These are phyloP conservation scores for Polyplosphaeria fusca DNA, from an alignment of 495 filamentous ascomycete genomes.

Conservation along the genomic window DNA sequence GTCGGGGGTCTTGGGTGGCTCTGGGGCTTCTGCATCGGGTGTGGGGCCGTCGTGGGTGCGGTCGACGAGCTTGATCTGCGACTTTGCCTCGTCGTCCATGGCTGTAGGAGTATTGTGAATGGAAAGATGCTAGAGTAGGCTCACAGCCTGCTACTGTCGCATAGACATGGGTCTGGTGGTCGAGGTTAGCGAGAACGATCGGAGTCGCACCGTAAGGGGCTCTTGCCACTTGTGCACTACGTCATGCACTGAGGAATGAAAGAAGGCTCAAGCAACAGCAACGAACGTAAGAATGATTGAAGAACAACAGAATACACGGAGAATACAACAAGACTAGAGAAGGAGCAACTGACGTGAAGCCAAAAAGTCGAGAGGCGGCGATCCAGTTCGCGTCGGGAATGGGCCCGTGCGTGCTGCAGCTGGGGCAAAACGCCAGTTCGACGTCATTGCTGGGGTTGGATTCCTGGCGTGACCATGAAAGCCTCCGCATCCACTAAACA, in stretches of 20 bases:
- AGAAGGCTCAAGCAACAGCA: too few relatives aligned
- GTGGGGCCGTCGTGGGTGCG: slow-evolving; percentile 38
- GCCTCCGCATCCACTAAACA: not conserved
- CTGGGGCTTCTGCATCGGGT: slow-evolving; percentile 18
- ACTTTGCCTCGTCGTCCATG: slow-evolving; percentile 46
- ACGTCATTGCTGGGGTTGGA: slow-evolving; percentile 23
- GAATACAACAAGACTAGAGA: too few relatives aligned
- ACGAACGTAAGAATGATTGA: too few relatives aligned
- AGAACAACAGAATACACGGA: too few relatives aligned
- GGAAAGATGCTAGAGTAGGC: not conserved
- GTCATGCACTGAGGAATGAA: too few relatives aligned
- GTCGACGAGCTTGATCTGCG: slow-evolving; percentile 60
- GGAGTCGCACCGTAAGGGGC: too few relatives aligned
- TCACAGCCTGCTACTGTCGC: not conserved
- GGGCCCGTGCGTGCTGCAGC: slow-evolving; percentile 26
- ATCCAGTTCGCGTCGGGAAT: slow-evolving; percentile 13
- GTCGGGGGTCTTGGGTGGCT: slow-evolving; percentile 23
- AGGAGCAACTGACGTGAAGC: not conserved
- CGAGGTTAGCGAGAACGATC: not conserved
- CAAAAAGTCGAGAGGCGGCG: not conserved
- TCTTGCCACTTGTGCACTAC: too few relatives aligned
- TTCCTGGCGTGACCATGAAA: not conserved
- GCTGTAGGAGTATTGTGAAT: not conserved
- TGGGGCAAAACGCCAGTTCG: slow-evolving; percentile 6
- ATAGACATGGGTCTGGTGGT: slow-evolving; percentile 7